Evolutionary conservation across 176 grass and related monocot genomes (phyloP).

Genomic region (Eleusine coracana): DNA sequence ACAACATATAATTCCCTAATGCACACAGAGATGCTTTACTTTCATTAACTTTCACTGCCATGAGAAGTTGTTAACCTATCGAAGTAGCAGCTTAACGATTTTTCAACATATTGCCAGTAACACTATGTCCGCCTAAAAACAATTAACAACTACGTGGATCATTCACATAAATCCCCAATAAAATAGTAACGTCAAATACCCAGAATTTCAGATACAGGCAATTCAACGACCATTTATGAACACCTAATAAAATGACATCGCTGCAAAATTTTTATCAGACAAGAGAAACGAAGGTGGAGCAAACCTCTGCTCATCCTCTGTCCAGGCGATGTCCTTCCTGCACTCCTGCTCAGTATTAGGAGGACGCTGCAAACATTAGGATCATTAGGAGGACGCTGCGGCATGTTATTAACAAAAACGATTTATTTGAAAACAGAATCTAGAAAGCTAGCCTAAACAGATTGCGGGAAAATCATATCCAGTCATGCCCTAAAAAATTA

Average conservation of each 20-base stretch:
- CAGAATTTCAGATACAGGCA: background rate
- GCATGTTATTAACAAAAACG: no score
- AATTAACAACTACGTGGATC: background rate
- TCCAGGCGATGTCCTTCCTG: conserved; percentile 93
- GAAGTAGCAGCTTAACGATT: background rate
- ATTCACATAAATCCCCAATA: conserved; percentile 3
- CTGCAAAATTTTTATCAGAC: background rate
- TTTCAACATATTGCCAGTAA: background rate
- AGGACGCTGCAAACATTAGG: no score
- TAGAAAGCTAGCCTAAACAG: no score
- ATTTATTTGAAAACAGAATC: no score
- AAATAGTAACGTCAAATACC: conserved; percentile 18
- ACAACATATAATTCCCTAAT: background rate
- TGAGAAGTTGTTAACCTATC: background rate
- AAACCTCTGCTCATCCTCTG: conserved; percentile 97
- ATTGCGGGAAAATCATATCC: no score
- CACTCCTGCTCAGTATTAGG: conserved; percentile 67
- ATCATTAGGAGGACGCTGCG: no score
- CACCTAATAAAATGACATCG: background rate
- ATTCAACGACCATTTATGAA: conserved; percentile 17
- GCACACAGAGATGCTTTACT: background rate
- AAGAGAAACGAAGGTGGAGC: background rate
- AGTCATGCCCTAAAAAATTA: no score
- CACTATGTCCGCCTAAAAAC: background rate
- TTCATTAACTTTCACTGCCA: background rate